These are phyloP conservation scores for Leccinum incarnatum DNA, from an alignment of 768 basidiomycete genomes.

Conservation along the genomic window DNA sequence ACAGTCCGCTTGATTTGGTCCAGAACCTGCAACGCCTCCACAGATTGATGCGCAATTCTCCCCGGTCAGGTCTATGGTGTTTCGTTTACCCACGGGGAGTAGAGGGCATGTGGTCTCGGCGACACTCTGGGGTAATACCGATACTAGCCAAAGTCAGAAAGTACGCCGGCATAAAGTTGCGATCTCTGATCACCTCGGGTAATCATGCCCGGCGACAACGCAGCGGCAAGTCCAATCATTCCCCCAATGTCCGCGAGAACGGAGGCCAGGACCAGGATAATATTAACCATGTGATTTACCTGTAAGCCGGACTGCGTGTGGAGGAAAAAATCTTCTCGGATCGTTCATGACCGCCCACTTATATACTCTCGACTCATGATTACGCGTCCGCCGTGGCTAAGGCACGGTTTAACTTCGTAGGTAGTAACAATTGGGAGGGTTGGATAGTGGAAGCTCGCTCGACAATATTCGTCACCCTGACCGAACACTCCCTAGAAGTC, in stretches of 20 bases:
- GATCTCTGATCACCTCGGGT: not conserved
- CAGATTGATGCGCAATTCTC: conserved; percentile 1
- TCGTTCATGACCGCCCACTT: not conserved
- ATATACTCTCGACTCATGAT: not conserved
- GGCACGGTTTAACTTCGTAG: not conserved
- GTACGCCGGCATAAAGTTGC: not conserved
- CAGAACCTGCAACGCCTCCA: not conserved
- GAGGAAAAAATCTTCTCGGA: not conserved
- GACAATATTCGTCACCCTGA: not conserved
- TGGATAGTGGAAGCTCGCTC: not conserved
- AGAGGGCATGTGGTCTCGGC: not conserved
- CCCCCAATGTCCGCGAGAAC: not conserved
- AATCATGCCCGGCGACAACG: not conserved
- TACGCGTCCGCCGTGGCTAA: not conserved
- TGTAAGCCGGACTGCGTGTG: not conserved
- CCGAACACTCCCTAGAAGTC: not conserved
- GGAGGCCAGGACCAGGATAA: not conserved
- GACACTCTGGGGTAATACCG: not conserved
- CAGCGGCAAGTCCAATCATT: not conserved
- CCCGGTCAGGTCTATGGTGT: not conserved
- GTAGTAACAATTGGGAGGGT: not conserved
- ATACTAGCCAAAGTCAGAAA: not conserved
- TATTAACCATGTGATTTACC: not conserved
- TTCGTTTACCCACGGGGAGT: not conserved
- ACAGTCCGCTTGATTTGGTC: conserved; percentile 9